A percentile compares a stretch with the other conserved stretches of the same genome.
phyloP scores from a whole-genome alignment of 2,329 filamentous ascomycete genomes.

The Cercospora citrullina region DNA sequence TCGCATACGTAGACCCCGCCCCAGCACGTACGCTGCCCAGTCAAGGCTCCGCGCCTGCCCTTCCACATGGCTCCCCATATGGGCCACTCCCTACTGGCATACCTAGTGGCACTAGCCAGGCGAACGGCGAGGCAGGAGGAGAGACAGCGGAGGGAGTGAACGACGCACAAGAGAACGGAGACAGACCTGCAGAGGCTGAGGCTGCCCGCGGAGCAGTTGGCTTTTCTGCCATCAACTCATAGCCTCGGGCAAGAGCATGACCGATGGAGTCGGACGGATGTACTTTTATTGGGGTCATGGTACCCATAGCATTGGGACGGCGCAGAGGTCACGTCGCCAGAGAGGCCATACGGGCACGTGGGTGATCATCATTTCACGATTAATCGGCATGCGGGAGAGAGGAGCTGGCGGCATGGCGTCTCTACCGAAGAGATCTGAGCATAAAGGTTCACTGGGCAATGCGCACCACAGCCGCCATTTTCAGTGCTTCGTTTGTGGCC shows the following conservation, averaged over 20 bases:
- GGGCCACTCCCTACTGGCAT: constrained; percentile 23
- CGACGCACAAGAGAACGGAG: constrained; percentile 9
- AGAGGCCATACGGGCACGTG: not conserved
- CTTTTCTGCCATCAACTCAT: constrained; percentile 18
- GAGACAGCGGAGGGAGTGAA: constrained; percentile 6
- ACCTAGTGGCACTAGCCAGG: constrained; percentile 18
- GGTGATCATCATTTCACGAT: not conserved
- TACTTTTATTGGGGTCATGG: not conserved
- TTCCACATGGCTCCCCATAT: constrained; percentile 28
- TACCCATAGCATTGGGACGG: not conserved
- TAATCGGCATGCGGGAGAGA: no score
- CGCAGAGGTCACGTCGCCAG: not conserved
- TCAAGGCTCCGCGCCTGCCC: constrained; percentile 14
- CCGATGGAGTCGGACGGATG: not conserved
- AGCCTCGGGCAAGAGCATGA: not conserved
- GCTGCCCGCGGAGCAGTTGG: not conserved
- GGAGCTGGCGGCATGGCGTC: not conserved
- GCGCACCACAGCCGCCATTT: not conserved
- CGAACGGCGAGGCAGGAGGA: not conserved
- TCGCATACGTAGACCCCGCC: constrained; percentile 8
- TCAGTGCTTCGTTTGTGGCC: not conserved
- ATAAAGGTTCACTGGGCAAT: not conserved
- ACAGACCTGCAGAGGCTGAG: not conserved
- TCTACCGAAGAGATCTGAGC: not conserved
- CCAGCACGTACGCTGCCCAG: constrained; percentile 8